Evolutionary conservation across 2,329 filamentous ascomycete genomes (phyloP).

Genomic region (Laburnicola sp.): DNA sequence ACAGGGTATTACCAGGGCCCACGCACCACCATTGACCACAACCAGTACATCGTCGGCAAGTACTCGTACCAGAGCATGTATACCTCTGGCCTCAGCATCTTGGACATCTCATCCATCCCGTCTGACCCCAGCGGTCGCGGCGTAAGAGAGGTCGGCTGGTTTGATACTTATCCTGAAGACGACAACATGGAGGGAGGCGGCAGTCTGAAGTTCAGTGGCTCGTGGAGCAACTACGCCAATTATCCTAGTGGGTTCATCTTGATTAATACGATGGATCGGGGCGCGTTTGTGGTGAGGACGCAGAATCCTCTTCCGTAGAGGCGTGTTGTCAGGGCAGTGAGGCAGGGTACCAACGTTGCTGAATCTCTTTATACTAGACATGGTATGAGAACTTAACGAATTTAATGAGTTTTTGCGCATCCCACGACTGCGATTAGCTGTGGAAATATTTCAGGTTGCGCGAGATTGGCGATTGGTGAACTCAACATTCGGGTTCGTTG

Average conservation of each 20-base stretch:
- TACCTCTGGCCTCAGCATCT: conserved; percentile 45
- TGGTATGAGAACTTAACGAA: no score
- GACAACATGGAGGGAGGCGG: conserved; percentile 38
- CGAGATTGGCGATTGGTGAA: no score
- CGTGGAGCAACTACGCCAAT: conserved; percentile 46
- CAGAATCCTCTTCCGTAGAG: conserved; percentile 13
- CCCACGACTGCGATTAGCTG: no score
- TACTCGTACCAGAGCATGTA: conserved; percentile 50
- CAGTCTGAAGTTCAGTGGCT: conserved; percentile 46
- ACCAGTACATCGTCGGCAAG: conserved; percentile 49
- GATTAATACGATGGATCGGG: conserved; percentile 45
- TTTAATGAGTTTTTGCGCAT: no score
- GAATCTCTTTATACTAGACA: no score
- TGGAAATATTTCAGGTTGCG: no score
- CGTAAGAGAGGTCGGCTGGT: conserved; percentile 48
- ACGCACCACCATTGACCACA: conserved; percentile 49
- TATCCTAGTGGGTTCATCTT: conserved; percentile 42
- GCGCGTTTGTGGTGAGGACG: conserved; percentile 42
- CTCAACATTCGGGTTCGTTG: no score
- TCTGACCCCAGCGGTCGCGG: conserved; percentile 43
- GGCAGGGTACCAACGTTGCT: no score
- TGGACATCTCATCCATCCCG: conserved; percentile 46
- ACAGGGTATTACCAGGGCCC: conserved; percentile 48
- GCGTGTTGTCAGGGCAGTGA: no score
- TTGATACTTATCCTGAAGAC: conserved; percentile 49